Evolutionary conservation across 2,329 filamentous ascomycete genomes (phyloP).

Genomic region (Huntiella omanensis): DNA sequence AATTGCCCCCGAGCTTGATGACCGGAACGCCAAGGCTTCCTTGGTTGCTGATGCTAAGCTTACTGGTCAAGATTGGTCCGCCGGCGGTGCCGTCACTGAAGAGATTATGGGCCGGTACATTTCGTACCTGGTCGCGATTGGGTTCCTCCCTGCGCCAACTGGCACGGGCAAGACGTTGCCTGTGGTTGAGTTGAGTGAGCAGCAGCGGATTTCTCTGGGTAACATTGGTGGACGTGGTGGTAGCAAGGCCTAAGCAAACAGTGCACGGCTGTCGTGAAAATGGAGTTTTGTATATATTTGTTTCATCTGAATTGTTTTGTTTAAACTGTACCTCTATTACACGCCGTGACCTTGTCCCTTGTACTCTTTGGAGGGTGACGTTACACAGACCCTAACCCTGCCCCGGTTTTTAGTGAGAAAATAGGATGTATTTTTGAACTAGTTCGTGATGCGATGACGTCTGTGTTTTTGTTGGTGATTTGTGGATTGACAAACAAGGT

Average conservation of each 20-base stretch:
- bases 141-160: slow-evolving; percentile 33
- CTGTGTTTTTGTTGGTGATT: background rate
- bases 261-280: no score
- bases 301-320: background rate
- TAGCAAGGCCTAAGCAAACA: slow-evolving; percentile 6
- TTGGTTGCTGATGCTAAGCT: slow-evolving; percentile 34
- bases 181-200: slow-evolving; percentile 20
- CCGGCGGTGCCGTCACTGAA: slow-evolving; percentile 33
- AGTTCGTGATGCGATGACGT: background rate
- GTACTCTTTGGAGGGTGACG: no score
- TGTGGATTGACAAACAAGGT: background rate
- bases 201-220: slow-evolving; percentile 10
- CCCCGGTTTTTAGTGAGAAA: background rate
- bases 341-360: no score
- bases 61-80: slow-evolving; percentile 28
- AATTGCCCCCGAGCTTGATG: slow-evolving; percentile 51
- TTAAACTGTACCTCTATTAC: no score
- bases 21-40: slow-evolving; percentile 34
- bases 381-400: background rate
- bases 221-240: slow-evolving; percentile 12
- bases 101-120: slow-evolving; percentile 41
- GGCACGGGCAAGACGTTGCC: slow-evolving; percentile 23
- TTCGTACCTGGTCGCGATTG: slow-evolving; percentile 37
- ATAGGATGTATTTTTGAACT: background rate
- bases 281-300: background rate